phyloP scores from a whole-genome alignment of 768 basidiomycete genomes.

The Lentinula raphanica region DNA sequence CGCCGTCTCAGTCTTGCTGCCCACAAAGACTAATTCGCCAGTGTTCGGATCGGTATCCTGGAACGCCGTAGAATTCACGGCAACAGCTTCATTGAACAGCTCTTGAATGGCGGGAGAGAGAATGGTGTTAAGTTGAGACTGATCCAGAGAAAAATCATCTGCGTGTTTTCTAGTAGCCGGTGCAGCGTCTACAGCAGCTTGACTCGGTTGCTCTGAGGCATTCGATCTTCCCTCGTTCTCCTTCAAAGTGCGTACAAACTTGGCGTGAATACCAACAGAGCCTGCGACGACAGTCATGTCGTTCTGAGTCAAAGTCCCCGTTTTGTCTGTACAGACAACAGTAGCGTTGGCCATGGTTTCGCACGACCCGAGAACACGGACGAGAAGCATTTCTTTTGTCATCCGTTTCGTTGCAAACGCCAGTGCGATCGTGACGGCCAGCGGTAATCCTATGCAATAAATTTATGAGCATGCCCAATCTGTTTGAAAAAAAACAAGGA shows the following conservation, averaged over 20 bases:
- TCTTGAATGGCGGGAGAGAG: conserved; percentile 56
- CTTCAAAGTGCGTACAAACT: conserved; percentile 79
- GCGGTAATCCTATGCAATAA: conserved; percentile 57
- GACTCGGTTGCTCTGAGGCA: conserved; percentile 48
- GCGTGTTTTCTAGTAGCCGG: conserved; percentile 36
- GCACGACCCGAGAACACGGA: conserved; percentile 92
- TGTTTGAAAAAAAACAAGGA: neutral
- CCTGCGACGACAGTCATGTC: conserved; percentile 95
- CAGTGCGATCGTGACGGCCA: conserved; percentile 93
- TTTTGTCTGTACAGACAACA: conserved; percentile 94
- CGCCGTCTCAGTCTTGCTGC: conserved; percentile 94
- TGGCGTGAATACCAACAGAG: conserved; percentile 88
- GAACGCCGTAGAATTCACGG: conserved; percentile 93
- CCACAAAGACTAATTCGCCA: conserved; percentile 63
- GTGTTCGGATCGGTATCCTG: conserved; percentile 68
- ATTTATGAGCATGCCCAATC: neutral
- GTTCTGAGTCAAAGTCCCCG: conserved; percentile 94
- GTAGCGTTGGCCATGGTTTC: conserved; percentile 99
- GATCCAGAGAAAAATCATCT: conserved; percentile 85
- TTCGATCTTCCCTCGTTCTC: conserved; percentile 71
- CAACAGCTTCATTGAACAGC: conserved; percentile 81
- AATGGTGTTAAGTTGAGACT: conserved; percentile 57
- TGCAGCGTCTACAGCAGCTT: conserved; percentile 16
- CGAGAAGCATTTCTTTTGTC: conserved; percentile 91
- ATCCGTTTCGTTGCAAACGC: conserved; percentile 99